Conservation (phyloP, 495 filamentous ascomycete genomes). For the Podospora anserina region DNA sequence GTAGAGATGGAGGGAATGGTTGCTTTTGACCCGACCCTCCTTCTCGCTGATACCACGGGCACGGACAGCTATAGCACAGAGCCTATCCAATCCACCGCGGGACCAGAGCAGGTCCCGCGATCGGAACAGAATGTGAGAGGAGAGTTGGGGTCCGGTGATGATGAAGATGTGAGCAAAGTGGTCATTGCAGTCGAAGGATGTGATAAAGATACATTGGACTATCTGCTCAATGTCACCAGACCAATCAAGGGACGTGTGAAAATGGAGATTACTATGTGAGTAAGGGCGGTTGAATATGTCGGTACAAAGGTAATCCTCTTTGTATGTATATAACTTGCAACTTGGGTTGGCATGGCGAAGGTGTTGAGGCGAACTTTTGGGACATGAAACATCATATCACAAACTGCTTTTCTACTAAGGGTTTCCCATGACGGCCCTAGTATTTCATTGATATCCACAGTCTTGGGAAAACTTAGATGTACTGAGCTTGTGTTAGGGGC, state of each 20-base stretch:
- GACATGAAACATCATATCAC: no score
- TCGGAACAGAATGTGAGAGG: background rate
- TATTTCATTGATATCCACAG: no score
- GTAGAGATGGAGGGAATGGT: background rate
- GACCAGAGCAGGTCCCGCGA: background rate
- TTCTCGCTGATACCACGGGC: background rate
- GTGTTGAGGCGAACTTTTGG: no score
- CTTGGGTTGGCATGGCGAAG: background rate
- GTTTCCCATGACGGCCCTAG: no score
- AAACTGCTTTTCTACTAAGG: no score
- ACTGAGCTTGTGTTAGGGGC: no score
- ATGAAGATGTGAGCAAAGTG: slow-evolving; percentile 4
- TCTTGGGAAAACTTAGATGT: no score
- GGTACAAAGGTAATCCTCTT: background rate
- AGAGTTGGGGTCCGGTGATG: background rate
- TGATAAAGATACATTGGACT: slow-evolving; percentile 10
- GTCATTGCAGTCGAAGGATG: slow-evolving; percentile 9
- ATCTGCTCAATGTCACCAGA: slow-evolving; percentile 4
- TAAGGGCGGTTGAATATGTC: background rate
- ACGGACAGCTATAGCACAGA: background rate
- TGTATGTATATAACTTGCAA: background rate
- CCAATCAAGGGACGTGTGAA: slow-evolving; percentile 9
- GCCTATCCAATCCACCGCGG: background rate
- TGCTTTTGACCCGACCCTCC: background rate
- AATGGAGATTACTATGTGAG: slow-evolving; percentile 12